Percentiles rank a stretch among this genome's conserved stretches.
Evolutionary conservation across 2,329 filamentous ascomycete species (phyloP).

Genomic region (Raffaelea deltoideospora): DNA sequence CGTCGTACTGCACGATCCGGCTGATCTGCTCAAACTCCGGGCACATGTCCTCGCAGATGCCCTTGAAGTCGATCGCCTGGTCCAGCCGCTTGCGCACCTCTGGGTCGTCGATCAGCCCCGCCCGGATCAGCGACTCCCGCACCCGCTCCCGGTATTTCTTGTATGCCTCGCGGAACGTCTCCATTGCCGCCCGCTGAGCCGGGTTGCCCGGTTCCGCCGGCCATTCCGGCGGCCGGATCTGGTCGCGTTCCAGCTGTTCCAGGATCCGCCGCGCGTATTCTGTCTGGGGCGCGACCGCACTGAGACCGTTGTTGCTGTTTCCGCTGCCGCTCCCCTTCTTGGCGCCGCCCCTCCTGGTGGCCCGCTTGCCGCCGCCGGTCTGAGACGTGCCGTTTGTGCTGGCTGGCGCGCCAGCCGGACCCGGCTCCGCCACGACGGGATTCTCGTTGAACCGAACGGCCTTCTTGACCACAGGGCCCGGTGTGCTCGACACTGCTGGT

Average conservation of each 20-base stretch:
- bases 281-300: slow-evolving; percentile 2
- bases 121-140: slow-evolving; percentile 41
- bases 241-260: slow-evolving; percentile 36
- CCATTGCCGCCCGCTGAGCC: slow-evolving; percentile 32
- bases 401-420: too few species aligned
- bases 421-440: too few species aligned
- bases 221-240: slow-evolving; percentile 38
- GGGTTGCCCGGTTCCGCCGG: slow-evolving; percentile 38
- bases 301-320: not conserved
- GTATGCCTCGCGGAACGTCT: slow-evolving; percentile 38
- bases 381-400: too few species aligned
- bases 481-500: too few species aligned
- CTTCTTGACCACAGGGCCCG: too few species aligned
- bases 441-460: too few species aligned
- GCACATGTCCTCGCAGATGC: slow-evolving; percentile 56
- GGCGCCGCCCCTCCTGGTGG: too few species aligned
- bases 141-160: slow-evolving; percentile 42
- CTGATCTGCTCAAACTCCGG: slow-evolving; percentile 51
- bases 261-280: slow-evolving; percentile 34
- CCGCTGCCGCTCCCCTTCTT: too few species aligned
- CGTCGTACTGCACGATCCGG: slow-evolving; percentile 45
- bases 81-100: slow-evolving; percentile 45
- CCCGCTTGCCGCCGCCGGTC: not conserved
- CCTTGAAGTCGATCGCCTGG: slow-evolving; percentile 51
- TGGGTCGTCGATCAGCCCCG: slow-evolving; percentile 48